Evolutionary conservation across 257 asterid species (phyloP).

Genomic region (Ilex asprella): DNA sequence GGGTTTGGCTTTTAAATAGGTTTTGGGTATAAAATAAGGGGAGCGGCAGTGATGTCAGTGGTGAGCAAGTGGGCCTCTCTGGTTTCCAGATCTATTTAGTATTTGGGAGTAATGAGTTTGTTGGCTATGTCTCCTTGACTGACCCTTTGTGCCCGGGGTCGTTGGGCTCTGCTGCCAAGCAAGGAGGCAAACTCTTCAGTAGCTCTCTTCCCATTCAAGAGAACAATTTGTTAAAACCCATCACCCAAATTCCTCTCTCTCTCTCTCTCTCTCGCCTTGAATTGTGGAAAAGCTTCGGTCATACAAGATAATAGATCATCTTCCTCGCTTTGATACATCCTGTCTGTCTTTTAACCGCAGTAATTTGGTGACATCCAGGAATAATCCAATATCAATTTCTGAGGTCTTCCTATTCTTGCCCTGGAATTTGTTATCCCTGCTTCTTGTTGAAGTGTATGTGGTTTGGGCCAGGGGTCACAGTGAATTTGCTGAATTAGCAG

Average conservation of each 20-base stretch:
- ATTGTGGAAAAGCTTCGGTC: slow-evolving; percentile 3
- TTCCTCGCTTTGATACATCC: background rate
- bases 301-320: background rate
- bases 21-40: slow-evolving; percentile 14
- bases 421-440: background rate
- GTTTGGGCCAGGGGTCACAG: background rate
- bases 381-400: background rate
- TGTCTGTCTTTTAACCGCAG: slow-evolving; percentile 4
- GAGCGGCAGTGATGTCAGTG: slow-evolving; percentile 28
- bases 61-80: slow-evolving; percentile 22
- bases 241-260: background rate
- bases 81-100: too few relatives aligned
- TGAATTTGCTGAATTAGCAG: background rate
- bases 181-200: slow-evolving; percentile 17
- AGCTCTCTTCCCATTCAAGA: slow-evolving; percentile 12
- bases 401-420: slow-evolving; percentile 4
- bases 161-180: slow-evolving; percentile 20
- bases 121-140: slow-evolving; percentile 14
- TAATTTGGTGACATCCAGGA: slow-evolving; percentile 1
- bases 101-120: slow-evolving; percentile 12
- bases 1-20: slow-evolving; percentile 20
- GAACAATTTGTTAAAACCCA: background rate
- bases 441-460: background rate
- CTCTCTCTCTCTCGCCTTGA: slow-evolving; percentile 5
- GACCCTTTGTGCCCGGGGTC: slow-evolving; percentile 17